Evolutionary conservation across 495 filamentous ascomycete genomes (phyloP).

Genomic region (Penicillium coprophilum): DNA sequence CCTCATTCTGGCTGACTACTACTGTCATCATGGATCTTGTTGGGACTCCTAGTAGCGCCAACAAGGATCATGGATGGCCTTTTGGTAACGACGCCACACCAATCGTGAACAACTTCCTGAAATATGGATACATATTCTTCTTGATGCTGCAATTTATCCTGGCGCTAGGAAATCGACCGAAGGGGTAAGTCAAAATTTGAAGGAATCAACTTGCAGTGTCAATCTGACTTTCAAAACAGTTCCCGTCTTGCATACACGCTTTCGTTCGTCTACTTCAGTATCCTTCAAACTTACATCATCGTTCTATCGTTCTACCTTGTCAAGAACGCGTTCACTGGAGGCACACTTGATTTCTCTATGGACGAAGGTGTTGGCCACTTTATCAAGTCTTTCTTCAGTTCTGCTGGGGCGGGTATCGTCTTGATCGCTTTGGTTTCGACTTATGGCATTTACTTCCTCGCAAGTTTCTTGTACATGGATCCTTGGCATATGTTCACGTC

Average conservation of each 20-base stretch:
- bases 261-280: conserved; percentile 82
- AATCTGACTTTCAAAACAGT: conserved; percentile 44
- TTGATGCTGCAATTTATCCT: conserved; percentile 92
- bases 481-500: conserved; percentile 99
- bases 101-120: conserved; percentile 84
- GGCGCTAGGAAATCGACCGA: conserved; percentile 91
- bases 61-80: conserved; percentile 56
- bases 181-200: conserved; percentile 55
- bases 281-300: conserved; percentile 87
- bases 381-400: conserved; percentile 74
- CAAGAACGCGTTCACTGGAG: conserved; percentile 67
- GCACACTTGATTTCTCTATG: conserved; percentile 53
- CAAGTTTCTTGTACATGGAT: conserved; percentile 94
- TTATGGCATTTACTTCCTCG: conserved; percentile 92
- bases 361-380: conserved; percentile 50
- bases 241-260: conserved; percentile 68
- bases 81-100: conserved; percentile 85
- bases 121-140: conserved; percentile 90
- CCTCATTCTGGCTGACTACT: conserved; percentile 91
- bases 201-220: neutral
- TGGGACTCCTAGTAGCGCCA: conserved; percentile 59
- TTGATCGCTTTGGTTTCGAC: conserved; percentile 88
- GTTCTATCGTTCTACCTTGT: conserved; percentile 86
- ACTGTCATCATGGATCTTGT: conserved; percentile 96
- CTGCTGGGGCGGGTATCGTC: conserved; percentile 73